Evolutionary conservation across 2,329 filamentous ascomycete genomes (phyloP), one percentile per base, ranked within the genome.

Genomic region (Aspergillus sp.): DNA sequence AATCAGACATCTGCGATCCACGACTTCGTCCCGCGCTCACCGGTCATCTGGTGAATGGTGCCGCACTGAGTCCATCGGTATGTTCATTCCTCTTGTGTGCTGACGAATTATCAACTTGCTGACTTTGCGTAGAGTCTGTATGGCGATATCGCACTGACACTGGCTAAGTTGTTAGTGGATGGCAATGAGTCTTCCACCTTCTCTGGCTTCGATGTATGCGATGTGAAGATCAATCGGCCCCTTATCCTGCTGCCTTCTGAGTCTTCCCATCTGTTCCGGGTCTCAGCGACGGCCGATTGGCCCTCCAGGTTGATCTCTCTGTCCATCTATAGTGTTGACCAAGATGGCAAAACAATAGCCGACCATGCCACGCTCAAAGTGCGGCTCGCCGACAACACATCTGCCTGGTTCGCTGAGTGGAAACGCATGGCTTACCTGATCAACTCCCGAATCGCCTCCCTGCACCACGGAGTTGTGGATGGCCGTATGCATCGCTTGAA

Each of bases 171-270:
- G 68, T 86, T 23, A n/a, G n/a, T n/a, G n/a, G n/a, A n/a, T 78
- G 79, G 6, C 84, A 85, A 2, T 79, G 7, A 10, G 7, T 11
- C 32, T 2, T 80, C 17, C 71, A 47, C 6, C 14, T 42, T 5
- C 13, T 21, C 6, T 17, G 83, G 82, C 19, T 75, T 84, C 59
- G 88, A 89, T 58, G 82, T 90, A 17, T 78, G 78, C 57, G 76
- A 84, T 45, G 84, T 91, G 76, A 83, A 87, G 65, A 86, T 88
- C 1, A 79, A 79, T 47, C 88, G 89, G 77, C 82, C 85, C 23
- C 75, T 90, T 54, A 85, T 89, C 3, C 49, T 44, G n/a, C 47
- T 34, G 14, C 21, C 43, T 10, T 31, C 40, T 13, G 25, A 31
- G 7, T 5, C 16, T 10, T 45, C 52, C 1, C 51, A 56, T 9